Percentiles rank a stretch among this genome's conserved stretches.
Evolutionary conservation across 805 yeast species (phyloP).

Genomic region (Kluyveromyces siamensis): DNA sequence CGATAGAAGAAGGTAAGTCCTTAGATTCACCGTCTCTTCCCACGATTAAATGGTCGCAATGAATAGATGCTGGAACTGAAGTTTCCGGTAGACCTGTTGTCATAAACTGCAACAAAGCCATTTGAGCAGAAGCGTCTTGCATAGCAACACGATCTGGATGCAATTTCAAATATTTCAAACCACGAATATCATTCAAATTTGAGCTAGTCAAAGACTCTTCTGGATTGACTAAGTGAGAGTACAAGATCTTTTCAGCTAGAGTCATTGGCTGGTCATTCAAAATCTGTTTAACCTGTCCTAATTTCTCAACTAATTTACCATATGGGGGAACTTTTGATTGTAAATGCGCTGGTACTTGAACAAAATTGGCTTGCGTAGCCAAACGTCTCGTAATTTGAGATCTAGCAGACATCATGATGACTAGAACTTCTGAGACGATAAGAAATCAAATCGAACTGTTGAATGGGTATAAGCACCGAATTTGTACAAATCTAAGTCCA

Average conservation of each 20-base stretch:
- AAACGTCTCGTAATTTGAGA: constrained; percentile 14
- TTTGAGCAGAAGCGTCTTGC: constrained; percentile 99
- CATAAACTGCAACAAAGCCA: constrained; percentile 98
- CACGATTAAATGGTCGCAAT: constrained; percentile 96
- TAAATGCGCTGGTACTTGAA: constrained; percentile 49
- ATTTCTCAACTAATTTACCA: constrained; percentile 56
- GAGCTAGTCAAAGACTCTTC: constrained; percentile 64
- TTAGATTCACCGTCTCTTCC: constrained; percentile 87
- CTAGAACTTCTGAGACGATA: background rate
- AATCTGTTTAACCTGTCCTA: constrained; percentile 53
- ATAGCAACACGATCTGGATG: constrained; percentile 97
- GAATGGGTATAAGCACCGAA: background rate
- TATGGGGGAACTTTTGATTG: constrained; percentile 82
- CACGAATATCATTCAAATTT: constrained; percentile 54
- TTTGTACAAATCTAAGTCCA: background rate
- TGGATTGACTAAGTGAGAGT: constrained; percentile 86
- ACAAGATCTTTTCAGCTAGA: constrained; percentile 87
- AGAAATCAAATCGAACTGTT: background rate
- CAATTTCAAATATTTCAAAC: constrained; percentile 81
- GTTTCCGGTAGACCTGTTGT: constrained; percentile 85
- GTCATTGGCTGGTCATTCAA: constrained; percentile 73
- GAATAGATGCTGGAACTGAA: constrained; percentile 91
- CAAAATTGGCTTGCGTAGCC: constrained; percentile 18
- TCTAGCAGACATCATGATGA: constrained; percentile 20
- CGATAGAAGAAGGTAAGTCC: constrained; percentile 74